A percentile compares a stretch with the other conserved stretches of the same genome.
Conservation (phyloP, 2,329 filamentous ascomycete species). For the Penicillium freii region DNA sequence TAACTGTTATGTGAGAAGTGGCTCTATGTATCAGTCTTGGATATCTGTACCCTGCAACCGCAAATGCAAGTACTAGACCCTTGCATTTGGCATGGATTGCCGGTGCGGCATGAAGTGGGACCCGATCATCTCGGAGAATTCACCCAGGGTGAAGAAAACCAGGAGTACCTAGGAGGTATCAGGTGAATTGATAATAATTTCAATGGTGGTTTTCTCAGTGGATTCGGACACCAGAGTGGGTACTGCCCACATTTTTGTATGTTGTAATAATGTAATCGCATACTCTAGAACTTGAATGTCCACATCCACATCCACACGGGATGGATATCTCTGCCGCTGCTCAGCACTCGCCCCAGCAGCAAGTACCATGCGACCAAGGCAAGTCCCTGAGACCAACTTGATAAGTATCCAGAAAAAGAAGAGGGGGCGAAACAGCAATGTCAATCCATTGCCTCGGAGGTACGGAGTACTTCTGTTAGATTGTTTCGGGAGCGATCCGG, state of each 20-base stretch:
- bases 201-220: conserved; percentile 1
- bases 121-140: conserved; percentile 6
- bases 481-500: background rate
- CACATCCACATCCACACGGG: conserved; percentile 17
- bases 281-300: background rate
- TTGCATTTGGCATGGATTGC: background rate
- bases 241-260: background rate
- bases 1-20: background rate
- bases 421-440: background rate
- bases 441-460: background rate
- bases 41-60: background rate
- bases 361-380: background rate
- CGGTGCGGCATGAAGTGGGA: background rate
- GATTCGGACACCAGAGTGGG: conserved; percentile 12
- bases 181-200: conserved; percentile 4
- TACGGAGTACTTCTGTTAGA: conserved; percentile 5
- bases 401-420: background rate
- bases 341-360: too few relatives aligned
- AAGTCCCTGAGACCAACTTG: background rate
- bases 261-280: background rate
- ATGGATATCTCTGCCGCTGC: conserved; percentile 16
- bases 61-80: background rate
- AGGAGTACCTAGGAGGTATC: background rate
- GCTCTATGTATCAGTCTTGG: background rate
- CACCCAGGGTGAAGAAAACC: background rate